Conservation (phyloP, 164 flowering plant genomes). For the Annona squamosa region DNA sequence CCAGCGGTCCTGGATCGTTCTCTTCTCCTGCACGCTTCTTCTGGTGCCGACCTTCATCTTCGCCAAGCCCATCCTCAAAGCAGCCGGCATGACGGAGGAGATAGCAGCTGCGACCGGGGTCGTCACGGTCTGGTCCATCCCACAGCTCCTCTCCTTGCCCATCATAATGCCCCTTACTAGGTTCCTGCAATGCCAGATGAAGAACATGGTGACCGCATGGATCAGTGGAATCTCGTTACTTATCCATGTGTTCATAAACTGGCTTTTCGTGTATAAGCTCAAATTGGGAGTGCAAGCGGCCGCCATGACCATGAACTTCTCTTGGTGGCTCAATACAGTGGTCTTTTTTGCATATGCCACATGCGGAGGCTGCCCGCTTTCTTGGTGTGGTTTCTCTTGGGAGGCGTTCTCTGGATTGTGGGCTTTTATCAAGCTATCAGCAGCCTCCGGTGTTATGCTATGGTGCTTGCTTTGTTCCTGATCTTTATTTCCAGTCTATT, state of each 20-base stretch:
- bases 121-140: constrained; percentile 38
- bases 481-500: background rate
- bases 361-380: constrained; percentile 39
- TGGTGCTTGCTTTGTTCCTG: constrained; percentile 25
- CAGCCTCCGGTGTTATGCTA: constrained; percentile 47
- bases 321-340: constrained; percentile 44
- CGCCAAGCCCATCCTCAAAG: constrained; percentile 54
- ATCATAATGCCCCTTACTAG: constrained; percentile 40
- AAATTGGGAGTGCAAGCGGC: constrained; percentile 36
- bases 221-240: constrained; percentile 22
- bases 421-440: constrained; percentile 42
- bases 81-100: constrained; percentile 45
- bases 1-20: constrained; percentile 84
- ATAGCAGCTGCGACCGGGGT: constrained; percentile 54
- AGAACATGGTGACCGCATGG: constrained; percentile 34
- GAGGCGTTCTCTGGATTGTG: constrained; percentile 39
- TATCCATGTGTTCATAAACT: constrained; percentile 33
- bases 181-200: constrained; percentile 52
- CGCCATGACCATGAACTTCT: constrained; percentile 28
- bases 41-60: constrained; percentile 54
- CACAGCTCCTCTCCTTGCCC: constrained; percentile 43
- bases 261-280: constrained; percentile 29
- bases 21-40: constrained; percentile 34
- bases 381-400: constrained; percentile 50
- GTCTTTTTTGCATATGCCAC: constrained; percentile 26